These are phyloP conservation scores for Globisporangium spinosum DNA, from an alignment of 352 stramenopile species.

Conservation along the genomic window DNA sequence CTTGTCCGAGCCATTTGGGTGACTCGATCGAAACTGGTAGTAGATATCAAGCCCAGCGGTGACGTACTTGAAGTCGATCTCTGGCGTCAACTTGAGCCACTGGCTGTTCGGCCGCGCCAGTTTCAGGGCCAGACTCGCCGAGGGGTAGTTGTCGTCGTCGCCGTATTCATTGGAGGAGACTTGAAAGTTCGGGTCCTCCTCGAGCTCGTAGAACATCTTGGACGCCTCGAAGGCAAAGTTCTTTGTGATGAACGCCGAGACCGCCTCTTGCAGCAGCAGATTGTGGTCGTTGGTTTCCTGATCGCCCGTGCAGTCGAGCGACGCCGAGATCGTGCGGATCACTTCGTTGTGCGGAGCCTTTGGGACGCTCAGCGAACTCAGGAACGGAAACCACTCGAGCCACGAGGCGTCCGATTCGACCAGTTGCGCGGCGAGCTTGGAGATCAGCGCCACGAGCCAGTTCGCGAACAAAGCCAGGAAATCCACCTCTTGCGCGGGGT, in stretches of 20 bases:
- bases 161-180: background rate
- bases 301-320: background rate
- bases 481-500: background rate
- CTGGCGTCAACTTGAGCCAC: conserved; percentile 2
- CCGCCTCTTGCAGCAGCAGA: conserved; percentile 11
- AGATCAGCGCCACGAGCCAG: conserved; percentile 5
- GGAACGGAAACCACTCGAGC: conserved; percentile 5
- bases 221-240: background rate
- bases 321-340: conserved; percentile 7
- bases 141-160: background rate
- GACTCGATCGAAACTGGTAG: conserved; percentile 15
- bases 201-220: conserved; percentile 13
- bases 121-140: background rate
- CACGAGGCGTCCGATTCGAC: background rate
- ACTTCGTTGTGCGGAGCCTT: background rate
- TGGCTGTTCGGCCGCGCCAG: conserved; percentile 3
- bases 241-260: conserved; percentile 9
- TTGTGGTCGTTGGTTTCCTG: conserved; percentile 15
- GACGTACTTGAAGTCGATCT: conserved; percentile 11
- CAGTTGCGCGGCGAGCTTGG: background rate
- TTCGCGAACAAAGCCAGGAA: background rate
- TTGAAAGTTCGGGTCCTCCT: background rate
- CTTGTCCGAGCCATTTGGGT: conserved; percentile 13
- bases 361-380: background rate
- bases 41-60: background rate